Evolutionary conservation across 257 asterid species (phyloP).

Genomic region (Datura wrightii): DNA sequence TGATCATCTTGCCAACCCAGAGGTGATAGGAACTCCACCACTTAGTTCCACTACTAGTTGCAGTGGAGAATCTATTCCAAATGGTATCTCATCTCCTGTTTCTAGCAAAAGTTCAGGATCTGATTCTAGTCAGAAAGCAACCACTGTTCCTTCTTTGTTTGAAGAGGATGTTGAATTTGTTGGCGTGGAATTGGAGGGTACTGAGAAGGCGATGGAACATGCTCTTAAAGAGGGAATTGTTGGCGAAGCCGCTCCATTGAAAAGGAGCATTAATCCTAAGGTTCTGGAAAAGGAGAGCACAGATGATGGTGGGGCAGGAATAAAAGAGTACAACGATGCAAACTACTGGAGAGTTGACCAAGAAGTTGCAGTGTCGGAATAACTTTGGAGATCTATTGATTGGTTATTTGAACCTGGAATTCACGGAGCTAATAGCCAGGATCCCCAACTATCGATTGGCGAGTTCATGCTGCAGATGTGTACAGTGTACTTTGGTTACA

Average conservation of each 20-base stretch:
- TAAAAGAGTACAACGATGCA: conserved; percentile 79
- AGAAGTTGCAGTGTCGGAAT: conserved; percentile 76
- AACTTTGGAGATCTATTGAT: conserved; percentile 12
- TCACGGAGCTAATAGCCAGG: conserved; percentile 29
- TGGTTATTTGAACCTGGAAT: conserved; percentile 22
- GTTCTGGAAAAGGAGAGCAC: conserved; percentile 57
- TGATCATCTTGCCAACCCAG: conserved; percentile 39
- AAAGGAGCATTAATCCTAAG: conserved; percentile 54
- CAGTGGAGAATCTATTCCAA: conserved; percentile 52
- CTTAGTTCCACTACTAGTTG: conserved; percentile 49
- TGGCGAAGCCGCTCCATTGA: conserved; percentile 88
- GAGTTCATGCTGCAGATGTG: conserved; percentile 38
- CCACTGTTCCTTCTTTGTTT: conserved; percentile 75
- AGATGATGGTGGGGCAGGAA: conserved; percentile 59
- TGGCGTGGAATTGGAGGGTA: conserved; percentile 90
- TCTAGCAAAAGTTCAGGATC: conserved; percentile 50
- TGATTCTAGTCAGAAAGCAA: conserved; percentile 47
- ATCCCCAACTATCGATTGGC: conserved; percentile 32
- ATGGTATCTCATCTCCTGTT: conserved; percentile 49
- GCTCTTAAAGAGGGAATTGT: conserved; percentile 95
- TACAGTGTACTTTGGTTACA: conserved; percentile 50
- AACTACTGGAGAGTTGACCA: conserved; percentile 98
- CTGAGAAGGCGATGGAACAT: conserved; percentile 78
- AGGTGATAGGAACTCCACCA: conserved; percentile 39
- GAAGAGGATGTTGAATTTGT: conserved; percentile 99